These are phyloP conservation scores for Hericium rajendrae DNA, from an alignment of 768 basidiomycete species.

Conservation along the genomic window DNA sequence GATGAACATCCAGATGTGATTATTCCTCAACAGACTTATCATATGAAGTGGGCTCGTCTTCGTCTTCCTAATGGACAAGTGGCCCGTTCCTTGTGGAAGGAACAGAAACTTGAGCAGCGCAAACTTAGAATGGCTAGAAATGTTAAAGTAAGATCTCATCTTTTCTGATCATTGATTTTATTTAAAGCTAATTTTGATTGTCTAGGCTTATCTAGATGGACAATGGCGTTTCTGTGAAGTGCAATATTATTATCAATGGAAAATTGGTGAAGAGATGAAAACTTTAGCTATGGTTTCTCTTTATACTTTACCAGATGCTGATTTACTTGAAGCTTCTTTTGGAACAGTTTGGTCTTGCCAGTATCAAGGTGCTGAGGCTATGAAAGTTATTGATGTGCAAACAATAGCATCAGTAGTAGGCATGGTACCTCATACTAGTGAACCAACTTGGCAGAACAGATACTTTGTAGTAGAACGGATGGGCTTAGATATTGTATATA, in stretches of 20 bases:
- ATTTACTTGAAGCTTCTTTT: conserved; percentile 2
- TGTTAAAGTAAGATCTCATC: conserved; percentile 6
- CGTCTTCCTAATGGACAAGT: conserved; percentile 16
- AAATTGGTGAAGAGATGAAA: not conserved
- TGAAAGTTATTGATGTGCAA: conserved; percentile 3
- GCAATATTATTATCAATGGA: conserved; percentile 1
- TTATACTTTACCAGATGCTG: conserved; percentile 2
- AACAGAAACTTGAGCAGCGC: not conserved
- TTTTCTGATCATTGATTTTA: too few relatives aligned
- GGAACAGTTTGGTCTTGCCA: conserved; percentile 4
- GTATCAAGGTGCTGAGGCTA: not conserved
- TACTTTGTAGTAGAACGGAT: not conserved
- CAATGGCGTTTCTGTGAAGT: conserved; percentile 3
- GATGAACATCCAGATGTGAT: not conserved
- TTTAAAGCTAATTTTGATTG: too few relatives aligned
- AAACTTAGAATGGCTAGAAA: conserved; percentile 6
- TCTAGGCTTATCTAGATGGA: not conserved
- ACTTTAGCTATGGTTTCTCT: conserved; percentile 7
- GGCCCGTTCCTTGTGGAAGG: conserved; percentile 5
- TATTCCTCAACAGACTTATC: not conserved
- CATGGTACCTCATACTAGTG: conserved; percentile 3
- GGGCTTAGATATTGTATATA: not conserved
- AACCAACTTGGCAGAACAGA: not conserved
- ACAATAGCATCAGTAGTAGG: conserved; percentile 2
- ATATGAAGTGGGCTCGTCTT: conserved; percentile 15